phyloP scores from a whole-genome alignment of 2,329 filamentous ascomycete species.

The Aspergillus udagawae region DNA sequence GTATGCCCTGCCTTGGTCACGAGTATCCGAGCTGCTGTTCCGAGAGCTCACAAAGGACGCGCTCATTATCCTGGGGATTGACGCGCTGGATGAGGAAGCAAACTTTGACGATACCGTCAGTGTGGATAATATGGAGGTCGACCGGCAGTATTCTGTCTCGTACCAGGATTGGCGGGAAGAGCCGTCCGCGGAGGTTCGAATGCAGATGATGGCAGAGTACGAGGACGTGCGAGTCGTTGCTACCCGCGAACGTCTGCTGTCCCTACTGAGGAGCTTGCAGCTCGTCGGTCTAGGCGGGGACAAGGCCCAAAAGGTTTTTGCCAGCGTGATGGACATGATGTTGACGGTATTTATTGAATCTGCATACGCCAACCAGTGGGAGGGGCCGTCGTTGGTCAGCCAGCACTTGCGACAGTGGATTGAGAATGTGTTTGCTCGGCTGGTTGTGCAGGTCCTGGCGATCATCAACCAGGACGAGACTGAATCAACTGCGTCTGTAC shows the following conservation, averaged over 20 bases:
- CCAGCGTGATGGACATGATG: constrained; percentile 54
- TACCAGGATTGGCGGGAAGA: constrained; percentile 37
- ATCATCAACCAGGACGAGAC: constrained; percentile 30
- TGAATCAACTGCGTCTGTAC: constrained; percentile 18
- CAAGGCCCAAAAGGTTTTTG: constrained; percentile 54
- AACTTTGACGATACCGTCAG: constrained; percentile 12
- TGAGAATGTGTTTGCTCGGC: constrained; percentile 50
- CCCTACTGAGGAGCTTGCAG: constrained; percentile 45
- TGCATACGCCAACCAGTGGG: constrained; percentile 57
- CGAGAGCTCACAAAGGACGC: constrained; percentile 44
- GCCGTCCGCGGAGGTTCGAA: constrained; percentile 22
- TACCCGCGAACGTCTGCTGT: constrained; percentile 33
- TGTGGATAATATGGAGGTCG: constrained; percentile 37
- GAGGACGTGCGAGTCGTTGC: constrained; percentile 25
- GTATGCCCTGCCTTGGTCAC: constrained; percentile 42
- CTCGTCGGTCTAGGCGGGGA: constrained; percentile 54
- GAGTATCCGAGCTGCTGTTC: constrained; percentile 42
- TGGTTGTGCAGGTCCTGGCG: constrained; percentile 48
- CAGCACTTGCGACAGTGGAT: constrained; percentile 54
- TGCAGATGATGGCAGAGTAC: constrained; percentile 31
- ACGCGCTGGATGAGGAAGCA: constrained; percentile 24
- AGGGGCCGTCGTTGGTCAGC: constrained; percentile 44
- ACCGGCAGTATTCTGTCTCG: constrained; percentile 32
- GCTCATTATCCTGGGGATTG: constrained; percentile 40
- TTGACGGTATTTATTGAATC: constrained; percentile 54